These are phyloP conservation scores for Penicillium ochrochloron DNA, from an alignment of 495 filamentous ascomycete species.

Conservation along the genomic window DNA sequence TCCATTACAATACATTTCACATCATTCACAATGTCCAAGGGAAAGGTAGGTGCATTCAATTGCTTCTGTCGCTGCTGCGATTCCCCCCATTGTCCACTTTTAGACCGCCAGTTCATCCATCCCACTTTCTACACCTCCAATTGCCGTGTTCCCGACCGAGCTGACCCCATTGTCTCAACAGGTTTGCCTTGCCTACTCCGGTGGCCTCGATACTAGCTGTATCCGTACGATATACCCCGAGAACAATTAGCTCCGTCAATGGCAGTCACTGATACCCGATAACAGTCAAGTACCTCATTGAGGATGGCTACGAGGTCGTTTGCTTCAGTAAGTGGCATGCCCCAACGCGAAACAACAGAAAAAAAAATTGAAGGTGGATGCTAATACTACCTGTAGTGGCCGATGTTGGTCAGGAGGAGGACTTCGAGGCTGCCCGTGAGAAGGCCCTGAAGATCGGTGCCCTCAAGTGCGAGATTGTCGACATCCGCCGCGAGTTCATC, in stretches of 20 bases:
- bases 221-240: slow-evolving; percentile 45
- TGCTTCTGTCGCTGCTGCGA: slow-evolving; percentile 4
- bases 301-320: slow-evolving; percentile 71
- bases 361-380: not conserved
- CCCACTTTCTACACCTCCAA: slow-evolving; percentile 15
- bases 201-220: slow-evolving; percentile 70
- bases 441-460: slow-evolving; percentile 60
- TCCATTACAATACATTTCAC: slow-evolving; percentile 12
- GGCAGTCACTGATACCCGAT: slow-evolving; percentile 22
- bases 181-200: slow-evolving; percentile 47
- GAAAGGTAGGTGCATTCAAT: slow-evolving; percentile 31
- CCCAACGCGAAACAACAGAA: not conserved
- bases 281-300: slow-evolving; percentile 65
- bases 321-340: slow-evolving; percentile 57
- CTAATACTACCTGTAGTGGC: slow-evolving; percentile 54
- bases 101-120: slow-evolving; percentile 32
- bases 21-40: slow-evolving; percentile 34
- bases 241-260: slow-evolving; percentile 11
- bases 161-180: slow-evolving; percentile 31
- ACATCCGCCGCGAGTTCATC: slow-evolving; percentile 75
- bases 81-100: not conserved
- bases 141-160: slow-evolving; percentile 13
- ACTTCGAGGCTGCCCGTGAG: slow-evolving; percentile 67
- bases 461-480: slow-evolving; percentile 48
- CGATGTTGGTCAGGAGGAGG: slow-evolving; percentile 69